A percentile compares a stretch with the other conserved stretches of the same genome.
These are phyloP conservation scores for Carpinus fangiana DNA, from an alignment of 306 rosid genomes.

Conservation along the genomic window DNA sequence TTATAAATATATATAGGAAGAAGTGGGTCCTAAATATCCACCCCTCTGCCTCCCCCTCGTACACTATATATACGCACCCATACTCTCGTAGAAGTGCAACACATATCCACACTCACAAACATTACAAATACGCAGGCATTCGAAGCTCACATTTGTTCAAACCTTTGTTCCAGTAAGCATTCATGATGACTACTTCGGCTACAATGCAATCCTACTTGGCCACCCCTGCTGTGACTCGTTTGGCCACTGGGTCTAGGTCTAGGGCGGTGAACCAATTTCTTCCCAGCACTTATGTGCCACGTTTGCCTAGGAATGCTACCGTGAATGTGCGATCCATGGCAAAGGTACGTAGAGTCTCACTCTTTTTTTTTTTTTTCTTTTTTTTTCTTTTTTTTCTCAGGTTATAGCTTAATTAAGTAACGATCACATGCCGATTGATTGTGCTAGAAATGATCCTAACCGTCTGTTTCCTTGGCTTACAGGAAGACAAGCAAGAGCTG, in stretches of 20 bases:
- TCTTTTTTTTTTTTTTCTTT: background rate
- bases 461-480: background rate
- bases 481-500: too few species aligned
- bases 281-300: conserved; percentile 24
- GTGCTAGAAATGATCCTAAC: too few species aligned
- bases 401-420: too few species aligned
- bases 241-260: conserved; percentile 14
- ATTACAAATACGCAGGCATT: too few species aligned
- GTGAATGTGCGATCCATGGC: conserved; percentile 42
- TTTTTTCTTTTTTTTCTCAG: background rate
- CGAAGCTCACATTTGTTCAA: too few species aligned
- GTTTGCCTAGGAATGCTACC: background rate
- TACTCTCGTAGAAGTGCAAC: background rate
- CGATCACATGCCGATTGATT: too few species aligned
- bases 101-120: too few species aligned
- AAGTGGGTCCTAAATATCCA: conserved; percentile 47
- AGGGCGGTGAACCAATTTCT: conserved; percentile 32
- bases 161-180: too few species aligned
- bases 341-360: conserved; percentile 24
- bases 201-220: conserved; percentile 43
- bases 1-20: background rate
- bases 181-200: conserved; percentile 45
- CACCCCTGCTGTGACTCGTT: conserved; percentile 16
- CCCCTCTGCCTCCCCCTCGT: conserved; percentile 14
- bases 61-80: background rate